Percentiles rank a stretch among this genome's conserved stretches.
These are phyloP conservation scores for Gautieria morchelliformis DNA, from an alignment of 768 basidiomycete genomes.

Conservation along the genomic window DNA sequence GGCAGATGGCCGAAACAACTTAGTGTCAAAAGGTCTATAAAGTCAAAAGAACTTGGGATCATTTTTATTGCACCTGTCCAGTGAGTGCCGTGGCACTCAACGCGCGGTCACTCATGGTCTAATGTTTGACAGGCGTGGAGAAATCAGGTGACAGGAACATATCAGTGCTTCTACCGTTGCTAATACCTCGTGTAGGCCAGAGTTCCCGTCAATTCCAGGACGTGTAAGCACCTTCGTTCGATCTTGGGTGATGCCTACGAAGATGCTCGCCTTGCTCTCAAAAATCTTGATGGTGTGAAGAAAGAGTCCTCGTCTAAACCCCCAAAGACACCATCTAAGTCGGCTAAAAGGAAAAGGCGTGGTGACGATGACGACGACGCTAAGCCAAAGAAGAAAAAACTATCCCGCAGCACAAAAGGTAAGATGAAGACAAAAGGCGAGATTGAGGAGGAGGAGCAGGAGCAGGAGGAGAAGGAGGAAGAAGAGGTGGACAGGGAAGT, in stretches of 20 bases:
- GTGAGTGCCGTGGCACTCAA: slow-evolving; percentile 14
- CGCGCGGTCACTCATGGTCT: not conserved
- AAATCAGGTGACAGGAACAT: slow-evolving; percentile 11
- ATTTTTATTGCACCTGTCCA: slow-evolving; percentile 33
- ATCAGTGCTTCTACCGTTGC: not conserved
- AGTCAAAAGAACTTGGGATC: slow-evolving; percentile 33
- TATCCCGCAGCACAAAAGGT: not conserved
- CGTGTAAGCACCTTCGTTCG: slow-evolving; percentile 38
- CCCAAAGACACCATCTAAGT: too few species aligned
- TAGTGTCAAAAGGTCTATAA: slow-evolving; percentile 16
- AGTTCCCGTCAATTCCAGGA: slow-evolving; percentile 36
- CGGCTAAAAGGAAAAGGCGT: slow-evolving; percentile 3
- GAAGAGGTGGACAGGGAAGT: too few species aligned
- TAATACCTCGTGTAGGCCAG: not conserved
- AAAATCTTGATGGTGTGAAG: slow-evolving; percentile 15
- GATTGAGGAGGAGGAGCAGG: not conserved
- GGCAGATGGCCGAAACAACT: slow-evolving; percentile 25
- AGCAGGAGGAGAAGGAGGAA: too few species aligned
- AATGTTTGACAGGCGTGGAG: slow-evolving; percentile 10
- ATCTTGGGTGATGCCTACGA: slow-evolving; percentile 41
- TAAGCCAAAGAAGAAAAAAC: not conserved
- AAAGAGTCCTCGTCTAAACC: not conserved
- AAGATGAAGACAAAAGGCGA: slow-evolving; percentile 2
- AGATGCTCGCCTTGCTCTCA: slow-evolving; percentile 26
- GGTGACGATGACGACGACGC: slow-evolving; percentile 10